A percentile compares a stretch with the other conserved stretches of the same genome.
phyloP scores from a whole-genome alignment of 2,329 filamentous ascomycete species.

The Paecilomyces variotii region DNA sequence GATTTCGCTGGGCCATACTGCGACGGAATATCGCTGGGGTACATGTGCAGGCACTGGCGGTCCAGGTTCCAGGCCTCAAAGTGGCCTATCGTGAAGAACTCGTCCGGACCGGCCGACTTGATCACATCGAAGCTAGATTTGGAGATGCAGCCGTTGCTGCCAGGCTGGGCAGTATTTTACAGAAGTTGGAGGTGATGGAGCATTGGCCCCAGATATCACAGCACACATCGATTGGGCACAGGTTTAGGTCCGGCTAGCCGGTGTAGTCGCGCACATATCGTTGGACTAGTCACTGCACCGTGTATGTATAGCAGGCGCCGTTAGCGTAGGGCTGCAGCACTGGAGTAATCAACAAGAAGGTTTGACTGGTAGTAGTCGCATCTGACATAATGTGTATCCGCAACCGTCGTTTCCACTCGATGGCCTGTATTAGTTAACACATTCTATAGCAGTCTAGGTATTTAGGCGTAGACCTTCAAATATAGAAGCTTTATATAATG shows the following conservation, averaged over 20 bases:
- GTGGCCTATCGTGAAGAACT: conserved; percentile 19
- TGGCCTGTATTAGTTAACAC: too few relatives aligned
- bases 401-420: too few relatives aligned
- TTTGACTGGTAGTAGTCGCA: too few relatives aligned
- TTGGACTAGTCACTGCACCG: conserved; percentile 13
- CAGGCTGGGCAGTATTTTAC: conserved; percentile 30
- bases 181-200: conserved; percentile 39
- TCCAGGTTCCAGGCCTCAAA: conserved; percentile 24
- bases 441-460: too few relatives aligned
- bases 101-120: conserved; percentile 13
- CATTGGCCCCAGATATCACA: conserved; percentile 39
- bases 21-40: conserved; percentile 9
- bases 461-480: too few relatives aligned
- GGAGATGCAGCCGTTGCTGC: conserved; percentile 32
- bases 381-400: too few relatives aligned
- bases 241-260: conserved; percentile 34
- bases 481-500: too few relatives aligned
- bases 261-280: conserved; percentile 27
- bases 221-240: conserved; percentile 38
- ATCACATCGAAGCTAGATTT: conserved; percentile 36
- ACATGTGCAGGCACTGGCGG: conserved; percentile 20
- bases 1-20: conserved; percentile 11
- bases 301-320: conserved; percentile 32
- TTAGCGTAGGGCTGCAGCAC: conserved; percentile 16
- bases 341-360: not conserved